Evolutionary conservation across 1,284 basidiomycete species (phyloP).

Genomic region (Coniophora puteana): DNA sequence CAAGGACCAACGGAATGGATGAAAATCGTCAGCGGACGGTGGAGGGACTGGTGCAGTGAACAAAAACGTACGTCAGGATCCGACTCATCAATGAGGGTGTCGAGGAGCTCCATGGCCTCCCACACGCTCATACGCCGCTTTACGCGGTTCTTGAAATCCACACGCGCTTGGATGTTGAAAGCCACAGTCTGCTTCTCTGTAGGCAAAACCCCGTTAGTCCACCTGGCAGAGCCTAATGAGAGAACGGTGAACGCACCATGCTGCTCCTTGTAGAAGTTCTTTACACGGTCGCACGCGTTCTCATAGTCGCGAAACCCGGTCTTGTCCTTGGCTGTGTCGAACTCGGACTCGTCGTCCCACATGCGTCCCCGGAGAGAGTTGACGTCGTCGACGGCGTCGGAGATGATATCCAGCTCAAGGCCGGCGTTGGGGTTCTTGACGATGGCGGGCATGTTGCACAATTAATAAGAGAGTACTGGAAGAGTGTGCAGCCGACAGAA

Average conservation of each 20-base stretch:
- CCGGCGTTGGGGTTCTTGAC: constrained; percentile 19
- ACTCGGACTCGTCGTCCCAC: constrained; percentile 62
- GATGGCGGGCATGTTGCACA: constrained; percentile 22
- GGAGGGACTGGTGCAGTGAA: too few species aligned
- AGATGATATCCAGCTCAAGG: constrained; percentile 56
- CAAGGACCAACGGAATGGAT: constrained; percentile 8
- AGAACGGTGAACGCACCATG: constrained; percentile 49
- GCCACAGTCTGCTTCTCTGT: constrained; percentile 84
- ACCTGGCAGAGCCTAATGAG: neutral
- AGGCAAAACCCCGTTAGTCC: neutral
- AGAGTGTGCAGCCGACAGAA: too few species aligned
- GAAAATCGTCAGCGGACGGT: neutral
- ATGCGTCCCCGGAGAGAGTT: constrained; percentile 60
- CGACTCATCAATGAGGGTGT: constrained; percentile 86
- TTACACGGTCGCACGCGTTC: constrained; percentile 83
- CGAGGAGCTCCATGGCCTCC: constrained; percentile 89
- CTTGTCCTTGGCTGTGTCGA: constrained; percentile 81
- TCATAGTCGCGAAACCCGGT: constrained; percentile 68
- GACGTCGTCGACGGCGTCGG: constrained; percentile 74
- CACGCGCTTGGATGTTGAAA: constrained; percentile 76
- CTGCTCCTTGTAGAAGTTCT: constrained; percentile 85
- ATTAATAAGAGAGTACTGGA: too few species aligned
- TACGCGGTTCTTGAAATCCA: constrained; percentile 63
- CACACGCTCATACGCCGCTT: constrained; percentile 77
- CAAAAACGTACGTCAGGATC: constrained; percentile 78